Conservation (phyloP, 108 stramenopile genomes). For the Cyclostephanos tholiformis region DNA sequence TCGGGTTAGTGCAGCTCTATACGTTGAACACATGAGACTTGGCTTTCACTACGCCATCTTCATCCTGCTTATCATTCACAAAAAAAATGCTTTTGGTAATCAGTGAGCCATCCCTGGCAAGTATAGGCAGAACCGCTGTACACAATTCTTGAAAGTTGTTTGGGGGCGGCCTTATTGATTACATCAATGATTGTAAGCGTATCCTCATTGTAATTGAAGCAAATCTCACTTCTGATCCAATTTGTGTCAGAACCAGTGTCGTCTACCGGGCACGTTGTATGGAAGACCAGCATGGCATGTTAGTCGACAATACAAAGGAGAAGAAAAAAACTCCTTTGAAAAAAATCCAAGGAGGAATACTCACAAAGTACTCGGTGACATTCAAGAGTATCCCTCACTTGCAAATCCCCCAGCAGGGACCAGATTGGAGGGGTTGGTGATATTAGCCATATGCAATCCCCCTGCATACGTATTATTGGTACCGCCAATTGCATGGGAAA, state of each 20-base stretch:
- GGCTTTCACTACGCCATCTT: slow-evolving; percentile 9
- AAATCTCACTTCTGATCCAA: slow-evolving; percentile 30
- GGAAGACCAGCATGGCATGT: no score
- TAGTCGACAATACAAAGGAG: background rate
- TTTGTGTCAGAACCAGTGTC: slow-evolving; percentile 33
- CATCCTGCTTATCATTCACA: slow-evolving; percentile 43
- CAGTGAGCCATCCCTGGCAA: slow-evolving; percentile 52
- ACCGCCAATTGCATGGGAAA: slow-evolving; percentile 20
- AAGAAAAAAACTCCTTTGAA: no score
- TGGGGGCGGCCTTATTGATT: background rate
- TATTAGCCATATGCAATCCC: slow-evolving; percentile 35
- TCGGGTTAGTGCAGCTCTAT: background rate
- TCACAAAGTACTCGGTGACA: slow-evolving; percentile 38
- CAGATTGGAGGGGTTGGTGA: slow-evolving; percentile 25
- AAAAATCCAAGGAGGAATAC: background rate
- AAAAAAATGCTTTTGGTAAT: slow-evolving; percentile 34
- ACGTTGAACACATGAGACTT: slow-evolving; percentile 28
- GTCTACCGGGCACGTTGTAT: background rate
- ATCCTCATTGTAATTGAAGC: slow-evolving; percentile 36
- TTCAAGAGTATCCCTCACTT: slow-evolving; percentile 31
- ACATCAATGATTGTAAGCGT: slow-evolving; percentile 40
- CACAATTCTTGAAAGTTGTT: background rate
- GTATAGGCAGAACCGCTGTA: slow-evolving; percentile 28
- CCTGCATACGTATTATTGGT: slow-evolving; percentile 15
- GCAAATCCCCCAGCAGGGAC: slow-evolving; percentile 16